Percentiles rank a stretch among this genome's conserved stretches.
Conservation (phyloP, 2,329 filamentous ascomycete species). For the Colletotrichum camelliae region DNA sequence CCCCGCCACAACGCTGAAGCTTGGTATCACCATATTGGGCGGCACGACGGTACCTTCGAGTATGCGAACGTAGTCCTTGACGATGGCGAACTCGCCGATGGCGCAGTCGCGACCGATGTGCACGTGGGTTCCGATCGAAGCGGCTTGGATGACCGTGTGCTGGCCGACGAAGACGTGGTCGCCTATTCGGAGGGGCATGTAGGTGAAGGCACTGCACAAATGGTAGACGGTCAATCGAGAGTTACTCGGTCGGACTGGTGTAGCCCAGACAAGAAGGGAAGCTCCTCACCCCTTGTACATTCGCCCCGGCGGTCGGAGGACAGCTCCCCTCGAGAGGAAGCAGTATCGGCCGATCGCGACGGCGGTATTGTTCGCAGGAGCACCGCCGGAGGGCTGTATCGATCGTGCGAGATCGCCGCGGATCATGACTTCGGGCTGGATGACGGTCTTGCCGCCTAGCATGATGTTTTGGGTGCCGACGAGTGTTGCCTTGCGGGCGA, state of each 20-base stretch:
- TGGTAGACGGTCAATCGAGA: too few species aligned
- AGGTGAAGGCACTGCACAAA: slow-evolving; percentile 69
- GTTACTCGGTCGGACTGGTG: too few species aligned
- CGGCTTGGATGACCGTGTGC: slow-evolving; percentile 79
- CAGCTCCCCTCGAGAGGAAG: slow-evolving; percentile 79
- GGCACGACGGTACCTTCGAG: slow-evolving; percentile 86
- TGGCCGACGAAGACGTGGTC: slow-evolving; percentile 92
- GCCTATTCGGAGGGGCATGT: slow-evolving; percentile 90
- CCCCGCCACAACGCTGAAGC: slow-evolving; percentile 90
- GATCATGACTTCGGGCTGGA: slow-evolving; percentile 93
- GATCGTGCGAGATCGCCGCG: slow-evolving; percentile 82
- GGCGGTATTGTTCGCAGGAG: slow-evolving; percentile 63
- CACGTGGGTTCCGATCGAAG: slow-evolving; percentile 83
- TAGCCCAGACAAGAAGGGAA: too few species aligned
- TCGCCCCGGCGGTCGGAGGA: slow-evolving; percentile 83
- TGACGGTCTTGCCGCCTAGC: slow-evolving; percentile 93
- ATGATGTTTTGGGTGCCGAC: slow-evolving; percentile 98
- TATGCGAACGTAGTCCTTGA: slow-evolving; percentile 92
- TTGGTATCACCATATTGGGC: slow-evolving; percentile 88
- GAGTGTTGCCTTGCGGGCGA: slow-evolving; percentile 88
- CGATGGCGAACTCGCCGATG: slow-evolving; percentile 84
- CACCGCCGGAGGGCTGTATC: slow-evolving; percentile 47
- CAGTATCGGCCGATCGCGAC: slow-evolving; percentile 93
- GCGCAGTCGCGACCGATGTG: slow-evolving; percentile 80
- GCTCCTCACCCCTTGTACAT: slow-evolving; percentile 71